Evolutionary conservation across 495 filamentous ascomycete genomes (phyloP).

Genomic region (Penicillium ochrochloron): DNA sequence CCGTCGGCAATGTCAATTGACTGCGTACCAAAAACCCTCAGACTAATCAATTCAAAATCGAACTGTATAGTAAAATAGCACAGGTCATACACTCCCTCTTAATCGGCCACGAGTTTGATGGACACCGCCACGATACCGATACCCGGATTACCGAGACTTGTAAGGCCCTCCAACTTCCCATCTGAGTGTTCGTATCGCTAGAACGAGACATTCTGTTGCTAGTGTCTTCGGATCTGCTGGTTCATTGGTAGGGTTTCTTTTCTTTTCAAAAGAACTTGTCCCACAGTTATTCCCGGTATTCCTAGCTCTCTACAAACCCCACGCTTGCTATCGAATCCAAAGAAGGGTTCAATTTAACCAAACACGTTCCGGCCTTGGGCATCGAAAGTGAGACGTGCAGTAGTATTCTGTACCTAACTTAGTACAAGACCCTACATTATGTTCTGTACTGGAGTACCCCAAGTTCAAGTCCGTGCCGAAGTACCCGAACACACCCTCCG

Average conservation of each 20-base stretch:
- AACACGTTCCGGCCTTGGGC: background rate
- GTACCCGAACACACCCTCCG: background rate
- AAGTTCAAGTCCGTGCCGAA: background rate
- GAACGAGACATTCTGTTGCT: background rate
- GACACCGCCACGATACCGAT: background rate
- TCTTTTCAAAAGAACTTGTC: background rate
- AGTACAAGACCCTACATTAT: too few relatives aligned
- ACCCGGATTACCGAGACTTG: slow-evolving; percentile 2
- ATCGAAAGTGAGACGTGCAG: slow-evolving; percentile 5
- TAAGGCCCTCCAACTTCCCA: background rate
- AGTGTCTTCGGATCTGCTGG: background rate
- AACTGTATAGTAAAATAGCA: background rate
- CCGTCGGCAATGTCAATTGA: background rate
- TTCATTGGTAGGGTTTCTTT: background rate
- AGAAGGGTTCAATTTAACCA: background rate
- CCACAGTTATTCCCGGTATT: background rate
- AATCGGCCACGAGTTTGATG: background rate
- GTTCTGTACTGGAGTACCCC: background rate
- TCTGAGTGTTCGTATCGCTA: background rate
- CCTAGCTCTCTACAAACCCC: background rate
- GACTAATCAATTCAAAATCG: background rate
- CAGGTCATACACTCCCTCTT: background rate
- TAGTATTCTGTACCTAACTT: background rate
- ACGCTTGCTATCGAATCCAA: background rate
- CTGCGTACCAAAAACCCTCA: background rate